A percentile compares a stretch with the other conserved stretches of the same genome.
These are phyloP conservation scores for Rhododendron molle DNA, from an alignment of 148 eudicot species.

Conservation along the genomic window DNA sequence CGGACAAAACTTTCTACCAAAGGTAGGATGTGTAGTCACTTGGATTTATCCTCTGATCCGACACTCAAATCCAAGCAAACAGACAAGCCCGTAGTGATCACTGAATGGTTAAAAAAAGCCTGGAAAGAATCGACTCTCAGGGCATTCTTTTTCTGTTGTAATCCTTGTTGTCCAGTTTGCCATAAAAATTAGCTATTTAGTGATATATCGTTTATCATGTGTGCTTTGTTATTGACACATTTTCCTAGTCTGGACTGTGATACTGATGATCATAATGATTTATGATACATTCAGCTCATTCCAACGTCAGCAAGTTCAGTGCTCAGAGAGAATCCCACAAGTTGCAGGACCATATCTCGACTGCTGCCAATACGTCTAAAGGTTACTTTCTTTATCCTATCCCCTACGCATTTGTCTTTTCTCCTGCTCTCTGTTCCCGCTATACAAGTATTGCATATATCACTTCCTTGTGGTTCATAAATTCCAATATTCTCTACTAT, in stretches of 20 bases:
- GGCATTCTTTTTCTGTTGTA: constrained; percentile 1
- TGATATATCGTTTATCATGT: not conserved
- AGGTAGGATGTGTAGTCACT: not conserved
- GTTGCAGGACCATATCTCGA: constrained; percentile 40
- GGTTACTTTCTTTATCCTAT: constrained; percentile 20
- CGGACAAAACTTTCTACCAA: not conserved
- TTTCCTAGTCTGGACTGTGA: constrained; percentile 3
- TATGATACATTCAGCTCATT: constrained; percentile 41
- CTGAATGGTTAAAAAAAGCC: not conserved
- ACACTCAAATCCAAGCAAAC: not conserved
- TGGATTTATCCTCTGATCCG: not conserved
- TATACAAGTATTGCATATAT: not conserved
- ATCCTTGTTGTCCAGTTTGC: not conserved
- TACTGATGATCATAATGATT: not conserved
- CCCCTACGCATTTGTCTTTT: not conserved
- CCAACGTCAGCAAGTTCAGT: constrained; percentile 42
- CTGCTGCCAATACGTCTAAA: constrained; percentile 34
- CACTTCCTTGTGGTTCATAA: not conserved
- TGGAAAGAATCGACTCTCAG: no score
- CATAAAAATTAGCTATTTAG: not conserved
- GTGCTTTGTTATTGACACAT: not conserved
- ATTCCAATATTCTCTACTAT: constrained; percentile 17
- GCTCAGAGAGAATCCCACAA: constrained; percentile 49
- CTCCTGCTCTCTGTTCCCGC: not conserved
- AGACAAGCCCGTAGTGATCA: not conserved